phyloP scores from a whole-genome alignment of 2,329 filamentous ascomycete species.

The Fusarium guadeloupense region DNA sequence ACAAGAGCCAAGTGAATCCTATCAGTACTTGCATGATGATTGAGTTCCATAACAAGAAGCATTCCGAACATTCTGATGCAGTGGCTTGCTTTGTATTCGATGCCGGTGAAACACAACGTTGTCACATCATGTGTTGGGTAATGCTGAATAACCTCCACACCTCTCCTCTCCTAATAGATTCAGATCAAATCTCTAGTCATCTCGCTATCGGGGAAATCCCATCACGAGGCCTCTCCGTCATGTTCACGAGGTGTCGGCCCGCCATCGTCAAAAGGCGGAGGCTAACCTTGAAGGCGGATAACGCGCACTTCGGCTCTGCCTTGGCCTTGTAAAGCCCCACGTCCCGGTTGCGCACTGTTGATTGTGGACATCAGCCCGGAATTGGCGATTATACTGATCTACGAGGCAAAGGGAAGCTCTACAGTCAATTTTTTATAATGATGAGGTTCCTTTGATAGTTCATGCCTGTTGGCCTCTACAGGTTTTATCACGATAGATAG shows the following conservation, averaged over 20 bases:
- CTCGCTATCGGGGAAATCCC: slow-evolving; percentile 7
- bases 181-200: slow-evolving; percentile 1
- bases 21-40: slow-evolving; percentile 20
- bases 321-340: slow-evolving; percentile 9
- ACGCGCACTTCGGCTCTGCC: slow-evolving; percentile 11
- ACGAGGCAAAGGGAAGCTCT: not conserved
- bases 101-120: slow-evolving; percentile 30
- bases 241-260: slow-evolving; percentile 25
- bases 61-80: slow-evolving; percentile 28
- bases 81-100: slow-evolving; percentile 31
- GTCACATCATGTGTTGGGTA: slow-evolving; percentile 18
- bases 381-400: slow-evolving; percentile 2
- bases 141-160: slow-evolving; percentile 11
- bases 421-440: not conserved
- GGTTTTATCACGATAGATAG: no score
- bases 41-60: slow-evolving; percentile 15
- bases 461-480: no score
- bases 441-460: no score
- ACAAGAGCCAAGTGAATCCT: slow-evolving; percentile 1
- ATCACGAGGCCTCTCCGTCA: slow-evolving; percentile 29
- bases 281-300: slow-evolving; percentile 18
- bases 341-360: slow-evolving; percentile 7
- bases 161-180: not conserved
- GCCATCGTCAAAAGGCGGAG: slow-evolving; percentile 19
- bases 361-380: slow-evolving; percentile 4